phyloP scores from a whole-genome alignment of 2,329 filamentous ascomycete genomes.

The Zopfia rhizophila region DNA sequence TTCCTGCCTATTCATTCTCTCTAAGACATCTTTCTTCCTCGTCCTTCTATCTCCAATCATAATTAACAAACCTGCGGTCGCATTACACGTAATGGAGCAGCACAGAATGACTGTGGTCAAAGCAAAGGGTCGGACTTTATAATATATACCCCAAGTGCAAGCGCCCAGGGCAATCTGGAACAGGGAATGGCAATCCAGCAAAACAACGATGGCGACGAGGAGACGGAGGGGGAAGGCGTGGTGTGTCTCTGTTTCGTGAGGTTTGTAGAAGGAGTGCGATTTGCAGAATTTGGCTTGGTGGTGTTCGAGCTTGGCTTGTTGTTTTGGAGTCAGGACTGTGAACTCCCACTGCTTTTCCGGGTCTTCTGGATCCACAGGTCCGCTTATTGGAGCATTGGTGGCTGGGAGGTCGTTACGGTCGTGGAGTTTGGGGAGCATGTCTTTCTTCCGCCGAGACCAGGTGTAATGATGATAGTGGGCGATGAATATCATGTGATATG shows the following conservation, averaged over 20 bases:
- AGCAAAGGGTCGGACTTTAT: slow-evolving; percentile 73
- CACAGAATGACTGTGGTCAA: slow-evolving; percentile 84
- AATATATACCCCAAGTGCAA: slow-evolving; percentile 81
- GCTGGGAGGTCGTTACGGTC: slow-evolving; percentile 76
- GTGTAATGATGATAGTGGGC: slow-evolving; percentile 75
- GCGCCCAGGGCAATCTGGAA: slow-evolving; percentile 83
- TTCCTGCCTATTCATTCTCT: slow-evolving; percentile 79
- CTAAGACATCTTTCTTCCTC: slow-evolving; percentile 85
- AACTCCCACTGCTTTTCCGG: slow-evolving; percentile 57
- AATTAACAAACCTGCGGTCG: slow-evolving; percentile 80
- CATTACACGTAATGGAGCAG: slow-evolving; percentile 81
- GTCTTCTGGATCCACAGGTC: slow-evolving; percentile 48
- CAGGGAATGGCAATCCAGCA: slow-evolving; percentile 81
- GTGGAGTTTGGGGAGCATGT: slow-evolving; percentile 68
- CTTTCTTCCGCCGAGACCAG: slow-evolving; percentile 72
- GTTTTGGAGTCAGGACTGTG: slow-evolving; percentile 70
- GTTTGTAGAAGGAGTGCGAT: slow-evolving; percentile 89
- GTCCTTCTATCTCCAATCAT: slow-evolving; percentile 79
- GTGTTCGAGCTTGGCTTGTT: slow-evolving; percentile 76
- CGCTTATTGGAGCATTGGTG: slow-evolving; percentile 55
- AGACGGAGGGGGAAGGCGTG: slow-evolving; percentile 79
- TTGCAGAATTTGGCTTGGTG: slow-evolving; percentile 84
- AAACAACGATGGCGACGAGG: slow-evolving; percentile 79
- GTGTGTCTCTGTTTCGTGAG: slow-evolving; percentile 85
- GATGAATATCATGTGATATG: slow-evolving; percentile 88